A percentile compares a stretch with the other conserved stretches of the same genome.
phyloP scores from a whole-genome alignment of 805 yeast genomes.

The Metschnikowia kofuensis region DNA sequence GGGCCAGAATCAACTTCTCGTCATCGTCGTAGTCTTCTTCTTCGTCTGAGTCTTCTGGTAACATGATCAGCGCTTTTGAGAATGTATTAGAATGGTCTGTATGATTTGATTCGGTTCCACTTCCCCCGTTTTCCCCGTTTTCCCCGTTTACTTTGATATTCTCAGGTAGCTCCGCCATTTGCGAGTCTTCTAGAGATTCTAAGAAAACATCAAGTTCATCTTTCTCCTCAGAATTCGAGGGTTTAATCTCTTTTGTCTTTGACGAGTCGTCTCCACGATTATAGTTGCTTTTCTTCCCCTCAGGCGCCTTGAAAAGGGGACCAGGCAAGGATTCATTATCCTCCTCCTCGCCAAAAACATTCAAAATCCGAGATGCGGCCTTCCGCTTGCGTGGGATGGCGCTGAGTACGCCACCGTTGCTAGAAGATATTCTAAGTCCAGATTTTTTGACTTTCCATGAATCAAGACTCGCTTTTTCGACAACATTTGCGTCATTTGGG shows the following conservation, averaged over 20 bases:
- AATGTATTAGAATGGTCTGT: too few species aligned
- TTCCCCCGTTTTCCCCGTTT: too few species aligned
- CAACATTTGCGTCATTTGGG: constrained; percentile 13
- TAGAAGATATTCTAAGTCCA: neutral
- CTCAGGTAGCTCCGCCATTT: neutral
- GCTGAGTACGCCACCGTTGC: neutral
- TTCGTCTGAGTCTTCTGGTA: constrained; percentile 3
- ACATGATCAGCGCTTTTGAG: too few species aligned
- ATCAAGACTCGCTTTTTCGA: constrained; percentile 35
- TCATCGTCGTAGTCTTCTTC: constrained; percentile 24
- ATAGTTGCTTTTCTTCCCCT: constrained; percentile 10
- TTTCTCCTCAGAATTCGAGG: neutral
- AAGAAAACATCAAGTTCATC: constrained; percentile 29
- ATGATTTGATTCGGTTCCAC: too few species aligned
- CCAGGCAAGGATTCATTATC: constrained; percentile 22
- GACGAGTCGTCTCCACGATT: constrained; percentile 3
- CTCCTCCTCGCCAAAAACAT: constrained; percentile 22
- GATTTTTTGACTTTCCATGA: constrained; percentile 48
- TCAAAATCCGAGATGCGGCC: neutral
- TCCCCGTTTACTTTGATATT: neutral
- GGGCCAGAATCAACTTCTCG: constrained; percentile 32
- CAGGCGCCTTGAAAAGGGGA: constrained; percentile 23
- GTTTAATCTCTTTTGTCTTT: neutral
- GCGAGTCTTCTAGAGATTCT: constrained; percentile 6
- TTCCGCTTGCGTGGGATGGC: neutral